Evolutionary conservation across 305 asterid genomes (phyloP).

Genomic region (Fraxinus baroniana): DNA sequence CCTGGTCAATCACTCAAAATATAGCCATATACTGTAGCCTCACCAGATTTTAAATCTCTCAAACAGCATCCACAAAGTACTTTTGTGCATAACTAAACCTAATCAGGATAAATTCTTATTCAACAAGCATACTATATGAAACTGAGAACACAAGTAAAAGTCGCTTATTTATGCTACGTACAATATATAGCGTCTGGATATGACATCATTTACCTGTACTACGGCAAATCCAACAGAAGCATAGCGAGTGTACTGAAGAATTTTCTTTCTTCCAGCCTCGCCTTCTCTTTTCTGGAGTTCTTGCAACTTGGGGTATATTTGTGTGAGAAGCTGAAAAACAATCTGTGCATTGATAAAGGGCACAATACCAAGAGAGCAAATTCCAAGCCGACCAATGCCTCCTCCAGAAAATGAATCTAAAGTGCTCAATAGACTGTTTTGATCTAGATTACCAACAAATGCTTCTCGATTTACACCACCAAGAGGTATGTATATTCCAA

Average conservation of each 20-base stretch:
- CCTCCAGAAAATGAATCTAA: slow-evolving; percentile 97
- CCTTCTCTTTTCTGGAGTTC: slow-evolving; percentile 95
- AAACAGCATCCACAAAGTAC: not conserved
- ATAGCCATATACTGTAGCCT: slow-evolving; percentile 2
- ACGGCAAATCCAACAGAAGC: slow-evolving; percentile 96
- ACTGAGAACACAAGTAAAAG: not conserved
- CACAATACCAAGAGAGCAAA: slow-evolving; percentile 92
- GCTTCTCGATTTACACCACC: slow-evolving; percentile 96
- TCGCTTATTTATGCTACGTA: not conserved
- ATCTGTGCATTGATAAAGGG: slow-evolving; percentile 97
- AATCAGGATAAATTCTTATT: not conserved
- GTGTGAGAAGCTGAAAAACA: slow-evolving; percentile 94
- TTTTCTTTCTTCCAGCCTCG: slow-evolving; percentile 94
- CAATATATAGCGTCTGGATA: not conserved
- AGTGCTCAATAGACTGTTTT: slow-evolving; percentile 84
- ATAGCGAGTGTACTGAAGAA: slow-evolving; percentile 93
- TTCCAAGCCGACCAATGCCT: slow-evolving; percentile 96
- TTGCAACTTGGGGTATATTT: slow-evolving; percentile 89
- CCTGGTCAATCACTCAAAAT: not conserved
- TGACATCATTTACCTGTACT: slow-evolving; percentile 65
- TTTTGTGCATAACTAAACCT: not conserved
- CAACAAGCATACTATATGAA: slow-evolving; percentile 5
- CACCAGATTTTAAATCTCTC: not conserved
- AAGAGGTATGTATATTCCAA: slow-evolving; percentile 90
- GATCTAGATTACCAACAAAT: slow-evolving; percentile 84